Percentiles rank a stretch among this genome's conserved stretches.
These are phyloP conservation scores for Discostella stelligeroides DNA, from an alignment of 108 stramenopile species.

Conservation along the genomic window DNA sequence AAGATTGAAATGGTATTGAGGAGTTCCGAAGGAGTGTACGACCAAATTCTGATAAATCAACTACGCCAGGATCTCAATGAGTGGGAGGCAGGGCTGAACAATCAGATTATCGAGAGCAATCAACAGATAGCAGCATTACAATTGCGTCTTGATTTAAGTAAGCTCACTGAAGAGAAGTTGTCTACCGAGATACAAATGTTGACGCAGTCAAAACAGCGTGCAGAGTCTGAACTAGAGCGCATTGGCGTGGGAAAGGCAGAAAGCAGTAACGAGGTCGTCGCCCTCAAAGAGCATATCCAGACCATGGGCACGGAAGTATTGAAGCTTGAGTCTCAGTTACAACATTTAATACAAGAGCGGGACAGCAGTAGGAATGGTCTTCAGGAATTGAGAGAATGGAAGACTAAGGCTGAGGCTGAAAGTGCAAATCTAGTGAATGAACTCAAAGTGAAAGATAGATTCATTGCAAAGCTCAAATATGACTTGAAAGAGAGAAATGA, in stretches of 20 bases:
- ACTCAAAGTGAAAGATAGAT: conserved; percentile 19
- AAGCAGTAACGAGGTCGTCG: conserved; percentile 26
- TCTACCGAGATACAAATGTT: conserved; percentile 23
- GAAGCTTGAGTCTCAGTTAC: conserved; percentile 26
- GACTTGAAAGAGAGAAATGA: conserved; percentile 27
- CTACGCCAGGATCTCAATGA: conserved; percentile 32
- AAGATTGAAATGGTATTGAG: conserved; percentile 34
- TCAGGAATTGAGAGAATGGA: conserved; percentile 35
- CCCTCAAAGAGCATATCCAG: conserved; percentile 18
- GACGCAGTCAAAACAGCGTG: conserved; percentile 27
- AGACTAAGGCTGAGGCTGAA: conserved; percentile 34
- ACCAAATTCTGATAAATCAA: conserved; percentile 18
- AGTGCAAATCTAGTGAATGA: conserved; percentile 19
- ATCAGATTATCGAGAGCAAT: conserved; percentile 20
- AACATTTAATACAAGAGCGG: conserved; percentile 24
- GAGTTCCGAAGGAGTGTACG: conserved; percentile 40
- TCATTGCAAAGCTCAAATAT: conserved; percentile 31
- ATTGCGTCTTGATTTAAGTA: conserved; percentile 24
- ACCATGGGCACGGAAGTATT: conserved; percentile 21
- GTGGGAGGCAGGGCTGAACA: conserved; percentile 27
- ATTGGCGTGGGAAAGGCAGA: conserved; percentile 18
- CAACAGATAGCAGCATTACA: conserved; percentile 35
- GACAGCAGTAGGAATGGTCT: conserved; percentile 27
- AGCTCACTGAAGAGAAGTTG: conserved; percentile 25
- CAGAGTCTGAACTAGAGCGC: conserved; percentile 21